A percentile compares a stretch with the other conserved stretches of the same genome.
Conservation (phyloP, 257 asterid species). For the Salvia splendens region DNA sequence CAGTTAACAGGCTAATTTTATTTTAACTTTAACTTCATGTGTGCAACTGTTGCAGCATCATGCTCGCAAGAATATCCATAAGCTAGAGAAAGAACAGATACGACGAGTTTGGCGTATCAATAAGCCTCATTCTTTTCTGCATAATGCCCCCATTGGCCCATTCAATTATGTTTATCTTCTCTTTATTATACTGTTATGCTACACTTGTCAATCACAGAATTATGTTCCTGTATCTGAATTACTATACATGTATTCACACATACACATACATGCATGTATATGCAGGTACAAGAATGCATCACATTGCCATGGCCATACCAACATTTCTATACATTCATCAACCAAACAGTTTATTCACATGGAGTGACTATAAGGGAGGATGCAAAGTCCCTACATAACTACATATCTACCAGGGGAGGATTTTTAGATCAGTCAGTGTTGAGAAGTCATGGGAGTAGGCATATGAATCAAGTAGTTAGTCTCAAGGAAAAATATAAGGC, state of each 20-base stretch:
- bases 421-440: not conserved
- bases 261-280: not conserved
- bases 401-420: slow-evolving; percentile 2
- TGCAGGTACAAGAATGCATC: not conserved
- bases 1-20: slow-evolving; percentile 8
- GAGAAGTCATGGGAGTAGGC: slow-evolving; percentile 13
- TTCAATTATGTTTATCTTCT: not conserved
- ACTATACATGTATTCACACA: not conserved
- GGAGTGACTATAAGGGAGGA: not conserved
- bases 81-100: not conserved
- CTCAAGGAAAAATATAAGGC: slow-evolving; percentile 4
- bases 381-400: not conserved
- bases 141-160: not conserved
- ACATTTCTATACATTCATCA: not conserved
- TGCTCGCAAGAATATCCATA: slow-evolving; percentile 2
- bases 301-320: slow-evolving; percentile 17
- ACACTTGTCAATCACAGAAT: not conserved
- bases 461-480: slow-evolving; percentile 8
- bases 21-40: slow-evolving; percentile 10
- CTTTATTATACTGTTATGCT: slow-evolving; percentile 7
- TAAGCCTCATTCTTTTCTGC: slow-evolving; percentile 9
- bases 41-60: slow-evolving; percentile 14
- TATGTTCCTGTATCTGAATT: slow-evolving; percentile 13
- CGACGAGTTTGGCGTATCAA: not conserved
- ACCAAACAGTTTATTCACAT: slow-evolving; percentile 9